phyloP scores from a whole-genome alignment of 768 basidiomycete genomes.

The Tubosaeta brunneosetosa region DNA sequence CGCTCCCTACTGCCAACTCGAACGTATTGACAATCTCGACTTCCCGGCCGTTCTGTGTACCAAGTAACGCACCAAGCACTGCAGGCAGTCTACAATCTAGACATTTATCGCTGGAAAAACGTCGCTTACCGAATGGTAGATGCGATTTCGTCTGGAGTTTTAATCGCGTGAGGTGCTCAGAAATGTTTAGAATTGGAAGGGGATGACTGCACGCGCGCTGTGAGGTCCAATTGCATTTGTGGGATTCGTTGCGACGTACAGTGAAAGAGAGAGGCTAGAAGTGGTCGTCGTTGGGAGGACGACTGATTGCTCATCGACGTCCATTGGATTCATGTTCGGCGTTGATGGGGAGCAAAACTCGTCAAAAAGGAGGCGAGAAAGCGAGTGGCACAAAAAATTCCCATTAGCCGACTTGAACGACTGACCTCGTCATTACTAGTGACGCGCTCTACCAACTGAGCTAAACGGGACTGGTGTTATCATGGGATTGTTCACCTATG shows the following conservation, averaged over 20 bases:
- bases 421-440: constrained; percentile 46
- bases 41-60: constrained; percentile 90
- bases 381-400: constrained; percentile 19
- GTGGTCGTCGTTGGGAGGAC: constrained; percentile 67
- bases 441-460: constrained; percentile 50
- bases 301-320: constrained; percentile 72
- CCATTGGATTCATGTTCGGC: constrained; percentile 55
- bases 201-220: constrained; percentile 65
- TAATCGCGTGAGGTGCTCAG: constrained; percentile 87
- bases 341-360: not conserved
- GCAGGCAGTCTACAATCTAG: not conserved
- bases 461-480: constrained; percentile 31
- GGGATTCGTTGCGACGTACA: constrained; percentile 43
- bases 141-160: constrained; percentile 64
- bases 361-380: constrained; percentile 1
- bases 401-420: constrained; percentile 41
- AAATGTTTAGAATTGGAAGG: constrained; percentile 92
- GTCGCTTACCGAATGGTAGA: constrained; percentile 58
- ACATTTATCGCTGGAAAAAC: not conserved
- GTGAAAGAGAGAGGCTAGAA: constrained; percentile 68
- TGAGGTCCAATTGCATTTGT: constrained; percentile 8
- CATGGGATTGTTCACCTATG: too few relatives aligned
- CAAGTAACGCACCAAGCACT: constrained; percentile 93
- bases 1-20: constrained; percentile 67
- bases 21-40: constrained; percentile 98